Evolutionary conservation across 1,284 basidiomycete species (phyloP), one percentile per base, ranked within the genome.

Genomic region (Tylopilus orsonianus): DNA sequence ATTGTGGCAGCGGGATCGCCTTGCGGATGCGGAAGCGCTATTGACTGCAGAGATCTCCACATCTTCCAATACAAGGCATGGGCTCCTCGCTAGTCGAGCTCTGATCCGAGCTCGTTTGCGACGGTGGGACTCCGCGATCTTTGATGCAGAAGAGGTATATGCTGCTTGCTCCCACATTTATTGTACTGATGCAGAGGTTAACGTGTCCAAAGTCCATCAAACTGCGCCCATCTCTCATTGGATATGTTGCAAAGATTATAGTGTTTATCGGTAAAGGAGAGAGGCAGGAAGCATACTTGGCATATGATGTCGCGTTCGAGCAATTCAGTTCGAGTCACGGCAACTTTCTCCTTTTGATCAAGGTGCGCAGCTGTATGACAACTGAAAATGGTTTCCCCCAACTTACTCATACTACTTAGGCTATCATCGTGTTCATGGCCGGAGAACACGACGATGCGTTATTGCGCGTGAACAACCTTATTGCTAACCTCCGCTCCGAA

Each of bases 231-330:
- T 50, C 46, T 3, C 10, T 43, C 5, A 27, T 55, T 6, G 52
- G 39, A 3, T 43, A 53, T 23, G 44, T 47, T 13, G 48, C 53
- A 30, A 46, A 45, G 22, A 41, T 23, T 14, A 20, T 50, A 5
- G 53, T 52, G 0, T 52, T 49, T 16, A 37, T 46, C 1, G 20
- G 46, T 1, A 46, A 16, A 0, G 35, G 43, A 3, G 13, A 42
- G n/a, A 45, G 6, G 9, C 4, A 12, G 6, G 14, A 24, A 9
- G 52, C 4, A 1, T 42, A 24, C 18, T 26, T 23, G 2, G 7
- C 14, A 2, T 46, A 27, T 9, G 49, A 46, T 14, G 27, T 46
- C 7, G 38, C 52, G 0, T 36, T 41, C 12, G 26, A 38, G 10
- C 35, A 30, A 9, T 45, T 22, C 12, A 29, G 41, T 30, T 38